Evolutionary conservation across 1,284 basidiomycete species (phyloP), one percentile per base, ranked within the genome.

Genomic region (Acaromyces ingoldii): DNA sequence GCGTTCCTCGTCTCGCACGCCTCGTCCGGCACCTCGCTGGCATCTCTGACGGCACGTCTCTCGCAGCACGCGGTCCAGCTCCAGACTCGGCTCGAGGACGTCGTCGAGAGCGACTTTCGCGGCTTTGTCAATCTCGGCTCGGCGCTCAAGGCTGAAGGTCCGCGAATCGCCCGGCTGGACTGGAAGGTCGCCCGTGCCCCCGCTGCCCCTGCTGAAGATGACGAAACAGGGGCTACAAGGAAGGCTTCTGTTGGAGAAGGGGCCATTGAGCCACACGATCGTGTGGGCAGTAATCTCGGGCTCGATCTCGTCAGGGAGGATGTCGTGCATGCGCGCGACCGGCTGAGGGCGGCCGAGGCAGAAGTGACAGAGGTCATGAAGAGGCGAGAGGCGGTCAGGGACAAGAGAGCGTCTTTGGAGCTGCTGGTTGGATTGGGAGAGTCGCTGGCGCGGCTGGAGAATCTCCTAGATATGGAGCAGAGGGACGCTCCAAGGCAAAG

Each of bases 381-480:
- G 22, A 38, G 31, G 11, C 34, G 34, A 6, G 6, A 38, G 17
- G 31, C 24, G n/a, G n/a, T n/a, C n/a, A n/a, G n/a, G n/a, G n/a
- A n/a, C n/a, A n/a, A n/a, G n/a, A n/a, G n/a, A n/a, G n/a, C n/a
- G n/a, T n/a, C n/a, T n/a, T 40, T 40, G 7, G 54, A 19, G 25
- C 34, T 41, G 26, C 55, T 61, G 55, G 56, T 60, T 34, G 33
- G 33, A 13, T 17, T 34, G 33, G 17, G 13, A 34, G n/a, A n/a
- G n/a, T n/a, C n/a, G n/a, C n/a, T n/a, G n/a, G n/a, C n/a, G n/a
- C n/a, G n/a, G n/a, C n/a, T n/a, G n/a, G n/a, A n/a, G n/a, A n/a
- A n/a, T n/a, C n/a, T n/a, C n/a, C n/a, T n/a, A n/a, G n/a, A n/a
- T n/a, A n/a, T n/a, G n/a, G n/a, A n/a, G n/a, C n/a, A n/a, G n/a